Conservation (phyloP, 2,329 filamentous ascomycete genomes). For the Metarhizium album region DNA sequence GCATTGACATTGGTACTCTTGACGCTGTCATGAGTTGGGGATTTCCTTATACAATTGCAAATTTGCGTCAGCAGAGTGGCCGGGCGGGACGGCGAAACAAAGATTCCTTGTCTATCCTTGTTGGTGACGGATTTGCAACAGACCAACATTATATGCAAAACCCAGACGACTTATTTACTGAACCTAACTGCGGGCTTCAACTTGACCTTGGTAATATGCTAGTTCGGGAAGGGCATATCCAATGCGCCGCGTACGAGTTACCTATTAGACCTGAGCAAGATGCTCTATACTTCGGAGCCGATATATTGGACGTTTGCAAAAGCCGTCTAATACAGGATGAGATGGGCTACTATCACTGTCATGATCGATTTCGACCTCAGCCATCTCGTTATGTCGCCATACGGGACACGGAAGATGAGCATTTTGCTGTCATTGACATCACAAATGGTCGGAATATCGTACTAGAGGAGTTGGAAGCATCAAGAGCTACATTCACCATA, state of each 20-base stretch:
- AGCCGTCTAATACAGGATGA: constrained; percentile 66
- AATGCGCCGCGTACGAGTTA: constrained; percentile 93
- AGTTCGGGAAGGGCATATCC: constrained; percentile 84
- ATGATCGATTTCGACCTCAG: constrained; percentile 74
- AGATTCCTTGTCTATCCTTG: constrained; percentile 80
- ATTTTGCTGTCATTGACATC: constrained; percentile 87
- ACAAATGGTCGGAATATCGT: constrained; percentile 75
- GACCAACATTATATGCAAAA: constrained; percentile 98
- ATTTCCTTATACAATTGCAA: constrained; percentile 92
- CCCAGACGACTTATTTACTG: constrained; percentile 84
- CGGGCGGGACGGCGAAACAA: constrained; percentile 85
- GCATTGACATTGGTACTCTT: constrained; percentile 87
- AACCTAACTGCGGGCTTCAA: constrained; percentile 79
- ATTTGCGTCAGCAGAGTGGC: constrained; percentile 88
- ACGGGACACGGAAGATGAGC: constrained; percentile 76
- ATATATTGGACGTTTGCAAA: constrained; percentile 58
- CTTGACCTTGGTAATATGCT: constrained; percentile 89
- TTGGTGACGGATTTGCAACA: constrained; percentile 80
- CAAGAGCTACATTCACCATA: constrained; percentile 86
- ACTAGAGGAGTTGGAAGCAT: constrained; percentile 91
- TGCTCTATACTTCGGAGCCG: constrained; percentile 64
- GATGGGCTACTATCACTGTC: constrained; percentile 79
- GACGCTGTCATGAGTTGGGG: constrained; percentile 91
- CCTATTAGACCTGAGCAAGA: constrained; percentile 75
- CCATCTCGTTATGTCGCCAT: constrained; percentile 80